Percentiles rank a stretch among this genome's conserved stretches.
Conservation (phyloP, 192 early-diverging fungal species). For the Rhizophagus clarus region DNA sequence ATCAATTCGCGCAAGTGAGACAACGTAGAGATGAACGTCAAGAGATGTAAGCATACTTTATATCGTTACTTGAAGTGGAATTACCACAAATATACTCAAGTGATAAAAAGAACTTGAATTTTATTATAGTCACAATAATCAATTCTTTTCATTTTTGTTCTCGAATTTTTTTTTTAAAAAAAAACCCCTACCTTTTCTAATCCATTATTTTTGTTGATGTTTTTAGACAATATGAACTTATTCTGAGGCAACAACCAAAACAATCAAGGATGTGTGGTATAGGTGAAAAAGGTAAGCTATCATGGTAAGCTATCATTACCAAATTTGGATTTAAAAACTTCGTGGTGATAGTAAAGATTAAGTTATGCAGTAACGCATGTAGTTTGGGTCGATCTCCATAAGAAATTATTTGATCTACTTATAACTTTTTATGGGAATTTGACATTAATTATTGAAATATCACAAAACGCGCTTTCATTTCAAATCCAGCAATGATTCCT, state of each 20-base stretch:
- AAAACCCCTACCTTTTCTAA: background rate
- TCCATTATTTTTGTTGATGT: background rate
- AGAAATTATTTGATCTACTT: background rate
- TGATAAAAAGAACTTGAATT: no score
- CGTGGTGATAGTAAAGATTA: no score
- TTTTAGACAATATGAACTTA: conserved; percentile 56
- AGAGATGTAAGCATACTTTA: conserved; percentile 41
- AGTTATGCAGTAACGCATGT: no score
- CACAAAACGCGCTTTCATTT: no score
- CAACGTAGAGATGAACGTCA: conserved; percentile 47
- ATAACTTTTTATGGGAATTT: background rate
- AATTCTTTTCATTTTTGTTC: background rate
- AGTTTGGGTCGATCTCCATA: background rate
- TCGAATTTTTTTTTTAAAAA: no score
- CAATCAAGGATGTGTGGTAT: conserved; percentile 92
- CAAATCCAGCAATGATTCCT: no score
- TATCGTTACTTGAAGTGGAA: background rate
- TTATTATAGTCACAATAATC: background rate
- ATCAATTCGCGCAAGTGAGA: conserved; percentile 49
- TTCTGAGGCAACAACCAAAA: conserved; percentile 84
- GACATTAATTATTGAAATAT: no score
- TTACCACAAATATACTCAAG: no score
- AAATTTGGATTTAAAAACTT: background rate
- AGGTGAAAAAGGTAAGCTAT: conserved; percentile 82
- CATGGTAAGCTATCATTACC: background rate